Conservation (phyloP, 257 asterid genomes). For the Primulina tabacum region DNA sequence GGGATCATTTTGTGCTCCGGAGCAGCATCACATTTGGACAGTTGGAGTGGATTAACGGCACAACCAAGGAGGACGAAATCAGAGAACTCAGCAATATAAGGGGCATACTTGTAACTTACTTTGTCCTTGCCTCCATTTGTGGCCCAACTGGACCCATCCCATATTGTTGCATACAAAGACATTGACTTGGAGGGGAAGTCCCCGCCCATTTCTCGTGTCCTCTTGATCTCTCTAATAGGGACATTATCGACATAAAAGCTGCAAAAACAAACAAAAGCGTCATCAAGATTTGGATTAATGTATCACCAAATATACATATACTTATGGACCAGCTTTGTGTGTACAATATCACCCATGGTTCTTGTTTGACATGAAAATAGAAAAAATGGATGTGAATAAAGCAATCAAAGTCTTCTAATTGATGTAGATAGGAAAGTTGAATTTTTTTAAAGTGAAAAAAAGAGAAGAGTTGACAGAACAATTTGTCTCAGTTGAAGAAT, state of each 20-base stretch:
- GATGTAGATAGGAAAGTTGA: too few species aligned
- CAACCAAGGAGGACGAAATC: slow-evolving; percentile 77
- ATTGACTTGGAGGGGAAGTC: slow-evolving; percentile 86
- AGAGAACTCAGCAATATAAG: slow-evolving; percentile 59
- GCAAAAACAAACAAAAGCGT: slow-evolving; percentile 34
- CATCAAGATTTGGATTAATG: slow-evolving; percentile 16
- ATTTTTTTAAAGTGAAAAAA: too few species aligned
- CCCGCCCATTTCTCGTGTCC: slow-evolving; percentile 70
- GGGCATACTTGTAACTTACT: slow-evolving; percentile 74
- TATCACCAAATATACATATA: slow-evolving; percentile 12
- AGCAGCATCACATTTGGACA: slow-evolving; percentile 37
- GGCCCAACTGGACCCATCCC: slow-evolving; percentile 95
- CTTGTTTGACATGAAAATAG: slow-evolving; percentile 15
- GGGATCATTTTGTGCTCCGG: slow-evolving; percentile 30
- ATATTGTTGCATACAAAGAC: slow-evolving; percentile 79
- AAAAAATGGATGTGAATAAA: background rate
- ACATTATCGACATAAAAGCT: slow-evolving; percentile 77
- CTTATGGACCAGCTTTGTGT: slow-evolving; percentile 10
- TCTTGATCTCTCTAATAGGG: slow-evolving; percentile 72
- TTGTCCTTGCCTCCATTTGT: slow-evolving; percentile 73
- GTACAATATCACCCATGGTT: slow-evolving; percentile 18
- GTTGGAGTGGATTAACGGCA: slow-evolving; percentile 57
- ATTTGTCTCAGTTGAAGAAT: too few species aligned
- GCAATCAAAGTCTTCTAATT: too few species aligned
- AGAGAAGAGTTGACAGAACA: too few species aligned